Conservation (phyloP, 495 filamentous ascomycete genomes). For the Xylaria nigripes region DNA sequence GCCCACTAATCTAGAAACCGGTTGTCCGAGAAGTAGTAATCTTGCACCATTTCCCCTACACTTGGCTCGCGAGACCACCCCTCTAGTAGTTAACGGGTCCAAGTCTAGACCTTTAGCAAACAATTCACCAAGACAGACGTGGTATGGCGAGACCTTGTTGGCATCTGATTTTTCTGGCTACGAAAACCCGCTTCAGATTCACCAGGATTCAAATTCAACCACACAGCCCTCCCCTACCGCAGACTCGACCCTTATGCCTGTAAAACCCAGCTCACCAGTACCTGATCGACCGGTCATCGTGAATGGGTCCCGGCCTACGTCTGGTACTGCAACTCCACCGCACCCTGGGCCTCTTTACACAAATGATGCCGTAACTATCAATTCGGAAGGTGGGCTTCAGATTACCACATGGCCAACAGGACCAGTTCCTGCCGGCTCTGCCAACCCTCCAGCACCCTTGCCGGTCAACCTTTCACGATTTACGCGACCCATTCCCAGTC, state of each 20-base stretch:
- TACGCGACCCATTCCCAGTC: slow-evolving; percentile 30
- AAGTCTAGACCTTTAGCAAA: slow-evolving; percentile 20
- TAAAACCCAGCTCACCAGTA: slow-evolving; percentile 21
- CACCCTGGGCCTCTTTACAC: slow-evolving; percentile 12
- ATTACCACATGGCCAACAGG: slow-evolving; percentile 8
- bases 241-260: slow-evolving; percentile 10
- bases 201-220: slow-evolving; percentile 22
- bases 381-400: slow-evolving; percentile 8
- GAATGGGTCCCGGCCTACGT: slow-evolving; percentile 36
- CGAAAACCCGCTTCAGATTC: slow-evolving; percentile 37
- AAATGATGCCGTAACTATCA: slow-evolving; percentile 11
- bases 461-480: slow-evolving; percentile 23
- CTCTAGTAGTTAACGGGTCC: slow-evolving; percentile 42
- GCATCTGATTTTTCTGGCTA: slow-evolving; percentile 21
- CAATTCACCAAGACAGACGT: slow-evolving; percentile 18
- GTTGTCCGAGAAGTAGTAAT: slow-evolving; percentile 35
- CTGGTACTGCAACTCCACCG: slow-evolving; percentile 1
- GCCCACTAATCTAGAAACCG: slow-evolving; percentile 40
- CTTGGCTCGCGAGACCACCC: slow-evolving; percentile 26
- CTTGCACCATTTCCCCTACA: slow-evolving; percentile 31
- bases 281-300: slow-evolving; percentile 40
- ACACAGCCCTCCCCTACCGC: slow-evolving; percentile 16
- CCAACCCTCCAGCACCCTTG: slow-evolving; percentile 1
- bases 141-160: slow-evolving; percentile 18
- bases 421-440: neutral